phyloP scores from a whole-genome alignment of 2,329 filamentous ascomycete genomes.

The Cladosporium sp. region DNA sequence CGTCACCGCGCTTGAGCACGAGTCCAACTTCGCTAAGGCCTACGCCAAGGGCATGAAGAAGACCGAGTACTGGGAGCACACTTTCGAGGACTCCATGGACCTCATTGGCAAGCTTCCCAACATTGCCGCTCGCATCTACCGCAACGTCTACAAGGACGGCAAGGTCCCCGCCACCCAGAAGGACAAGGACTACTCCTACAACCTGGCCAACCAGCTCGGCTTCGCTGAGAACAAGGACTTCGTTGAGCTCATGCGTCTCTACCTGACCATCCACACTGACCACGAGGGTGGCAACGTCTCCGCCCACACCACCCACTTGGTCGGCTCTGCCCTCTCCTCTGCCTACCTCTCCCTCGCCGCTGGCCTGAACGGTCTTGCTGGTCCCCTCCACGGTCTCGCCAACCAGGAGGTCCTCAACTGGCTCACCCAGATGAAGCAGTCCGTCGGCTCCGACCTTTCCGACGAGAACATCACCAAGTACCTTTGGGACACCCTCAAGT shows the following conservation, averaged over 20 bases:
- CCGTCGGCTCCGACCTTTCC: slow-evolving; percentile 87
- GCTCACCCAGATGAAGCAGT: slow-evolving; percentile 98
- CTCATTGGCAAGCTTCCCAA: slow-evolving; percentile 99
- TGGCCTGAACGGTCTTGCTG: slow-evolving; percentile 96
- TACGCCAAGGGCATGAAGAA: slow-evolving; percentile 99
- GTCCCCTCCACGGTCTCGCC: slow-evolving; percentile 96
- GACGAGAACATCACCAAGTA: slow-evolving; percentile 98
- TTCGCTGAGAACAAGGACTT: slow-evolving; percentile 95
- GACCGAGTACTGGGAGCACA: slow-evolving; percentile 99
- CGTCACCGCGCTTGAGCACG: slow-evolving; percentile 96
- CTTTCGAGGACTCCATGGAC: slow-evolving; percentile 99
- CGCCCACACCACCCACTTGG: slow-evolving; percentile 97
- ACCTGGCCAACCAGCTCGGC: slow-evolving; percentile 99
- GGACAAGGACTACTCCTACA: slow-evolving; percentile 99
- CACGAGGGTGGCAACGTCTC: slow-evolving; percentile 99
- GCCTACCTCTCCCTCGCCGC: slow-evolving; percentile 95
- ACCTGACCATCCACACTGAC: slow-evolving; percentile 99
- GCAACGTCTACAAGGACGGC: slow-evolving; percentile 99
- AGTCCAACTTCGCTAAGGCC: slow-evolving; percentile 95
- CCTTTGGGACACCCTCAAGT: slow-evolving; percentile 96
- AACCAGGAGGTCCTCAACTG: slow-evolving; percentile 99
- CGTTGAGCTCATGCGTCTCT: slow-evolving; percentile 95
- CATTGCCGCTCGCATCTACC: slow-evolving; percentile 98
- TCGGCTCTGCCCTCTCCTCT: slow-evolving; percentile 93
- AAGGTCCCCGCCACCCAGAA: slow-evolving; percentile 95